Conservation (phyloP, 345 rosid genomes). For the Eucalyptus rudis region DNA sequence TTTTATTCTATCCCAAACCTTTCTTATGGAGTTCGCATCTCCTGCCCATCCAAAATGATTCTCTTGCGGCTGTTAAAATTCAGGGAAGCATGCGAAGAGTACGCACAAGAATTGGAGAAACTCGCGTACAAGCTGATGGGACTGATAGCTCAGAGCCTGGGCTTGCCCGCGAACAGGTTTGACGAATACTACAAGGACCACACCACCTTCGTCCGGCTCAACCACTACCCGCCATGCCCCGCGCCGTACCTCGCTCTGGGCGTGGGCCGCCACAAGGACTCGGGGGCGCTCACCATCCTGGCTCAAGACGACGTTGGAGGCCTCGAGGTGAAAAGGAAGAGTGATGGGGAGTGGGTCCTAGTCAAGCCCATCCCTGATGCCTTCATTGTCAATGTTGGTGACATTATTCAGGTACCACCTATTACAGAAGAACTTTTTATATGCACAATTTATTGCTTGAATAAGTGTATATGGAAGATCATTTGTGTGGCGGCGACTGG, state of each 20-base stretch:
- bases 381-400: background rate
- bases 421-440: too few species aligned
- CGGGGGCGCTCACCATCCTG: constrained; percentile 7
- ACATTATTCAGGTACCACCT: background rate
- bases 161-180: constrained; percentile 25
- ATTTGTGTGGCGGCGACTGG: background rate
- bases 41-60: background rate
- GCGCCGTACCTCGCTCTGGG: constrained; percentile 13
- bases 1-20: background rate
- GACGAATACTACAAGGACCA: constrained; percentile 33
- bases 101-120: constrained; percentile 32
- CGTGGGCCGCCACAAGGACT: constrained; percentile 17
- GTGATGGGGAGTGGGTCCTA: constrained; percentile 20
- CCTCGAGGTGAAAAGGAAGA: constrained; percentile 13
- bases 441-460: background rate
- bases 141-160: constrained; percentile 43
- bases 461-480: too few species aligned
- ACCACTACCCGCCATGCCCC: constrained; percentile 19
- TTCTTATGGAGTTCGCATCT: background rate
- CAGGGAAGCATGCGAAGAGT: constrained; percentile 38
- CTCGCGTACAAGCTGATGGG: constrained; percentile 32
- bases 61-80: background rate
- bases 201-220: constrained; percentile 18
- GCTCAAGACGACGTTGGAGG: constrained; percentile 23
- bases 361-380: constrained; percentile 13